Percentiles rank a stretch among this genome's conserved stretches.
These are phyloP conservation scores for Phoma herbarum DNA, from an alignment of 2,329 filamentous ascomycete species.

Conservation along the genomic window DNA sequence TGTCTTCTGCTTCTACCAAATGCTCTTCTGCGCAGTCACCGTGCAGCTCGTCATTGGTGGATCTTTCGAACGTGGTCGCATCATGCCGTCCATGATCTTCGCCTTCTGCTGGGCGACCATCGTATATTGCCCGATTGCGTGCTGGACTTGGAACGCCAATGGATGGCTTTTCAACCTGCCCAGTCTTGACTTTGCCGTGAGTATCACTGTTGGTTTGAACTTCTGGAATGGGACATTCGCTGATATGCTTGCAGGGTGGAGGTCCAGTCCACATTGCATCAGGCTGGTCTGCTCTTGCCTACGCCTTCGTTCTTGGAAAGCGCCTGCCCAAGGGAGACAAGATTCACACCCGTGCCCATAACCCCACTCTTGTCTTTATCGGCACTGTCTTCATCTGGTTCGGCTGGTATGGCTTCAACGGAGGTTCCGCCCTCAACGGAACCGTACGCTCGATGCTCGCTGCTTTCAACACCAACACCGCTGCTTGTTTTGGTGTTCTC, in stretches of 20 bases:
- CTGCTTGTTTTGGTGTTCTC: constrained; percentile 62
- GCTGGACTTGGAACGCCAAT: constrained; percentile 72
- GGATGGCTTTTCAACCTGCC: constrained; percentile 71
- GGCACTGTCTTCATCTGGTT: constrained; percentile 73
- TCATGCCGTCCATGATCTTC: constrained; percentile 71
- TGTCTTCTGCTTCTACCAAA: constrained; percentile 71
- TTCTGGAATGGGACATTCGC: not conserved
- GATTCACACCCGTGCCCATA: constrained; percentile 66
- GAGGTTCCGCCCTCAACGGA: constrained; percentile 60
- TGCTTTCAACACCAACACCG: constrained; percentile 67
- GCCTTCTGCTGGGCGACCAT: constrained; percentile 70
- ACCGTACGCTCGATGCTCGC: constrained; percentile 64
- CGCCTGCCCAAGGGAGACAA: constrained; percentile 60
- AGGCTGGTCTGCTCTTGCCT: constrained; percentile 70
- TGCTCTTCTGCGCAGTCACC: constrained; percentile 69
- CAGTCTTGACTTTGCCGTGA: constrained; percentile 65
- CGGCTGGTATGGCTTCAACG: constrained; percentile 68
- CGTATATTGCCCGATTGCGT: constrained; percentile 70
- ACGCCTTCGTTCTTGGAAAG: constrained; percentile 70
- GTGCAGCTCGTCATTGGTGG: constrained; percentile 73
- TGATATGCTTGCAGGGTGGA: constrained; percentile 49
- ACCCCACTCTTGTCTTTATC: constrained; percentile 69
- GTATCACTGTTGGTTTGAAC: not conserved
- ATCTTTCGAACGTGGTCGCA: constrained; percentile 70
- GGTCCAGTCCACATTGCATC: constrained; percentile 71